Evolutionary conservation across 2,329 filamentous ascomycete genomes (phyloP).

Genomic region (Penicillium rolfsii): DNA sequence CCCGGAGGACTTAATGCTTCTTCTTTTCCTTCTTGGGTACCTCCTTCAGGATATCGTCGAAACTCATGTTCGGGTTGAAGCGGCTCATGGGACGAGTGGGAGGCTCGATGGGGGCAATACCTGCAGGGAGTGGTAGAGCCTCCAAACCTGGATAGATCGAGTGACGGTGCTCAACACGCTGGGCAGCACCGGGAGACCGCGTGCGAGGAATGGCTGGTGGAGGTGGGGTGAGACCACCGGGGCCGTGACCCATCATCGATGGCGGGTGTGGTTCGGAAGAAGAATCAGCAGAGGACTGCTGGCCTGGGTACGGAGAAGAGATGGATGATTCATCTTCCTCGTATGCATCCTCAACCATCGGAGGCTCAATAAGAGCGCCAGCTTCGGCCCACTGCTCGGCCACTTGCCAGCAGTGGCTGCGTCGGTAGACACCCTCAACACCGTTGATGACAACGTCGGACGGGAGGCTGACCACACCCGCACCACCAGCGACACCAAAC

Average conservation of each 20-base stretch:
- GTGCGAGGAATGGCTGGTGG: slow-evolving; percentile 41
- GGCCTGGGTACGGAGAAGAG: slow-evolving; percentile 43
- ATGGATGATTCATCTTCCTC: slow-evolving; percentile 44
- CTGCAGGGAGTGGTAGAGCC: slow-evolving; percentile 48
- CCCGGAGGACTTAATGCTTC: slow-evolving; percentile 28
- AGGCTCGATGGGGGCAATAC: slow-evolving; percentile 47
- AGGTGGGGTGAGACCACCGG: slow-evolving; percentile 38
- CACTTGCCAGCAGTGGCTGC: slow-evolving; percentile 70
- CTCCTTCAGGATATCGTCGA: slow-evolving; percentile 52
- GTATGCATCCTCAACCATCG: slow-evolving; percentile 40
- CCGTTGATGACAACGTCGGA: slow-evolving; percentile 68
- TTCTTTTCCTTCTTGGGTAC: slow-evolving; percentile 45
- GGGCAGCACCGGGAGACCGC: slow-evolving; percentile 36
- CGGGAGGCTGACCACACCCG: slow-evolving; percentile 64
- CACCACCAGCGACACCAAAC: slow-evolving; percentile 63
- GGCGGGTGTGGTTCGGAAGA: slow-evolving; percentile 41
- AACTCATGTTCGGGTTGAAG: slow-evolving; percentile 54
- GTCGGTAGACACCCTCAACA: slow-evolving; percentile 68
- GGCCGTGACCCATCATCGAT: slow-evolving; percentile 37
- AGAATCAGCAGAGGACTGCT: slow-evolving; percentile 43
- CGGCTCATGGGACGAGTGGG: slow-evolving; percentile 44
- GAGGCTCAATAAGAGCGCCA: slow-evolving; percentile 38
- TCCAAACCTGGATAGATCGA: slow-evolving; percentile 52
- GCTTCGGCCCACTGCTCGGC: slow-evolving; percentile 64
- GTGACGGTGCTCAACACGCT: slow-evolving; percentile 44